These are phyloP conservation scores for Solanum sitiens DNA, from an alignment of 257 asterid species.

Conservation along the genomic window DNA sequence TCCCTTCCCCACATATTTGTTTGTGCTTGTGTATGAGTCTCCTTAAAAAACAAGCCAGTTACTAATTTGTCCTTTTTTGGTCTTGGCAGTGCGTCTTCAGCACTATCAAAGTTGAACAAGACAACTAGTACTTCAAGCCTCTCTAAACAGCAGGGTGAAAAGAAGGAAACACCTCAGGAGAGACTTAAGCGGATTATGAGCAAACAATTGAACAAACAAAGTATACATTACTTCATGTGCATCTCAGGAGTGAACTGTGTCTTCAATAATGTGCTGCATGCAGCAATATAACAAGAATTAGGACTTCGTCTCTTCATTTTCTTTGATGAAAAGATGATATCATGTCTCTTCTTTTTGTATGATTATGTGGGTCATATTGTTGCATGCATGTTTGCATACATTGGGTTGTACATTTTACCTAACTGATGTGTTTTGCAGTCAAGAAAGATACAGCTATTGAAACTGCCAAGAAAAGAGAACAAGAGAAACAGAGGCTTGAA, in stretches of 20 bases:
- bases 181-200: constrained; percentile 93
- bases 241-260: constrained; percentile 27
- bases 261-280: constrained; percentile 10
- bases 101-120: constrained; percentile 76
- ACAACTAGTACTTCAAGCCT: constrained; percentile 52
- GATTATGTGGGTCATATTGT: background rate
- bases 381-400: constrained; percentile 7
- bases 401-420: constrained; percentile 6
- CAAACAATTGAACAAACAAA: constrained; percentile 96
- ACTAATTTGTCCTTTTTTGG: background rate
- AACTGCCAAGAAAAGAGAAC: constrained; percentile 90
- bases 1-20: background rate
- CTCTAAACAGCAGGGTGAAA: constrained; percentile 78
- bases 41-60: background rate
- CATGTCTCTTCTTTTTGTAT: background rate
- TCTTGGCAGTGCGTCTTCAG: constrained; percentile 72
- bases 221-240: constrained; percentile 44
- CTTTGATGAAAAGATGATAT: background rate
- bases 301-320: background rate
- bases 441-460: constrained; percentile 88
- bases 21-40: background rate
- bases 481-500: constrained; percentile 84
- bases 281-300: constrained; percentile 13
- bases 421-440: constrained; percentile 35
- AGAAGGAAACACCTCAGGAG: constrained; percentile 99